Evolutionary conservation across 2,329 filamentous ascomycete species (phyloP), one percentile per base, ranked within the genome.

Genomic region (Capronia coronata): DNA sequence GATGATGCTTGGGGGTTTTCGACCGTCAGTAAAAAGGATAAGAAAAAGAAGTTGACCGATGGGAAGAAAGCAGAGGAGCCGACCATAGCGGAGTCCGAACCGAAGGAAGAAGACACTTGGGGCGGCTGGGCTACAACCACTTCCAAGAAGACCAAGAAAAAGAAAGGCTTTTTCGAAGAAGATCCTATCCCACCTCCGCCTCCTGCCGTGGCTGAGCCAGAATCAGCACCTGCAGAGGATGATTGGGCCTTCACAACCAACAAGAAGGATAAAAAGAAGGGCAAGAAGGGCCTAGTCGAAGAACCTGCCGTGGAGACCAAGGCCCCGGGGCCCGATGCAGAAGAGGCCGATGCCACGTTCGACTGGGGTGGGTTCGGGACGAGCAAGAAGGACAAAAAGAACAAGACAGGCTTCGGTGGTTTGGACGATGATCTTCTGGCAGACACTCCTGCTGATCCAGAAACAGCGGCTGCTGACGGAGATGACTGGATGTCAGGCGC

Each of bases 61-160:
- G 57, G 70, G 66, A 56, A 74, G 67, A 56, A 65, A 50, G 54
- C 56, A 11, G 54, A 56, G 40, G 61, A 63, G 14, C 45, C 56
- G 6, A 46, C 57, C n/a, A 44, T 49, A 25, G 49, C 52, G 18
- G 50, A 54, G n/a, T 43, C 59, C 2, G 55, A 57, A 19, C 46
- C 56, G 56, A 55, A 62, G 59, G 45, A 62, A 58, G 47, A 59
- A 57, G 62, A 67, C 16, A 62, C 61, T 27, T 68, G 63, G 63
- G 61, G 64, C 46, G 49, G 56, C n/a, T 57, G 59, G 29, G 52
- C 54, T 1, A 56, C 57, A 14, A 65, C 69, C 54, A 71, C 73
- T 43, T 64, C 69, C 37, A 70, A 72, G 56, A 75, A 74, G 58
- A 75, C 43, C 41, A 54, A 74, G 48, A 64, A 64, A 59, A 71